Percentiles rank a stretch among this genome's conserved stretches.
Evolutionary conservation across 2,329 filamentous ascomycete species (phyloP).

Genomic region (Sporothrix curviconia): DNA sequence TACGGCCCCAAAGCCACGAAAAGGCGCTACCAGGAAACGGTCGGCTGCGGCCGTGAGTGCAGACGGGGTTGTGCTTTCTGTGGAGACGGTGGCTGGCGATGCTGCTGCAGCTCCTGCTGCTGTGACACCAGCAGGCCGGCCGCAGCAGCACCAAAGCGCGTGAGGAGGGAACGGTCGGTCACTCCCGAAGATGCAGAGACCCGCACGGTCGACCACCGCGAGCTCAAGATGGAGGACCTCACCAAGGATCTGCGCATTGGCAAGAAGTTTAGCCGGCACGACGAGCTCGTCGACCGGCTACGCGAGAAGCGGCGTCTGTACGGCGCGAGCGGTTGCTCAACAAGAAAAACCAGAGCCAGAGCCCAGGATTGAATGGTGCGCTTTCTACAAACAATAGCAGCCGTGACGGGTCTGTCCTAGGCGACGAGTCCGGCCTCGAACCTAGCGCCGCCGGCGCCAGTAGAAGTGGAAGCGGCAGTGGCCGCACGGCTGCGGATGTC

Average conservation of each 20-base stretch:
- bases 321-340: conserved; percentile 31
- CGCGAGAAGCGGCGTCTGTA: conserved; percentile 34
- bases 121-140: neutral
- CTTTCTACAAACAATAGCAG: conserved; percentile 18
- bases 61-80: neutral
- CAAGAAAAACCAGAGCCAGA: conserved; percentile 27
- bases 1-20: neutral
- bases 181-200: conserved; percentile 60
- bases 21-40: neutral
- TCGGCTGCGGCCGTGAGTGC: neutral
- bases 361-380: conserved; percentile 10
- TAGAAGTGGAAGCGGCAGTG: neutral
- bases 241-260: conserved; percentile 64
- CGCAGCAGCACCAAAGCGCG: conserved; percentile 21
- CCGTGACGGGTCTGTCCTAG: conserved; percentile 5
- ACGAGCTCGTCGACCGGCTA: conserved; percentile 64
- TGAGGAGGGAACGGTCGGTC: conserved; percentile 37
- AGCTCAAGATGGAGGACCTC: conserved; percentile 66
- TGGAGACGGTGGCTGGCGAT: neutral
- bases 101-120: neutral
- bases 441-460: too few species aligned
- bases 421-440: neutral
- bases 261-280: conserved; percentile 67
- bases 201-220: conserved; percentile 57
- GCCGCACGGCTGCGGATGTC: neutral